Percentiles rank a stretch among this genome's conserved stretches.
These are phyloP conservation scores for Colletotrichum sp. DNA, from an alignment of 2,329 filamentous ascomycete genomes.

Conservation along the genomic window DNA sequence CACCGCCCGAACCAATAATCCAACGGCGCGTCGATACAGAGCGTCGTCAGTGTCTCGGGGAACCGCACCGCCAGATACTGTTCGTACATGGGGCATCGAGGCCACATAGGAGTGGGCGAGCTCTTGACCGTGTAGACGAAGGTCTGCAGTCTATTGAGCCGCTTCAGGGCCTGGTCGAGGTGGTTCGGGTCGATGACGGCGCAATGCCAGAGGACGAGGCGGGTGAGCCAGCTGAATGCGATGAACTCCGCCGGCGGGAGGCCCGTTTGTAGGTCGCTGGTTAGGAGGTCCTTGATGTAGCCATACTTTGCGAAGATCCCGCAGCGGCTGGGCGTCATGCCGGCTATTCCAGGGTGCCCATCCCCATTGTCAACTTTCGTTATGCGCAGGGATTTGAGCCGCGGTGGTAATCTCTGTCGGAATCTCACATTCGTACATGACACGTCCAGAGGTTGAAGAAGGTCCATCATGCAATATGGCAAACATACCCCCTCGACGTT, in stretches of 20 bases:
- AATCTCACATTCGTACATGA: accelerated
- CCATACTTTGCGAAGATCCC: neutral
- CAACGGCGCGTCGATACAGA: neutral
- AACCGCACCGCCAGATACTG: neutral
- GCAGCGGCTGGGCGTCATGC: neutral
- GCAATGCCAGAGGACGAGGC: neutral
- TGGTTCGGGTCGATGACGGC: neutral
- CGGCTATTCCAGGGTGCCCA: neutral
- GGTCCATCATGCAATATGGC: neutral
- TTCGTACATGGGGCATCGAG: too few relatives aligned
- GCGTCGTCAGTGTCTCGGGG: neutral
- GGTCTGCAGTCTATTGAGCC: accelerated
- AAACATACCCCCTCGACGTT: accelerated
- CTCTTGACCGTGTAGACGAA: neutral
- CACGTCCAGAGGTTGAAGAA: neutral
- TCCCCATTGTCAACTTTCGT: neutral
- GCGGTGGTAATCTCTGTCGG: neutral
- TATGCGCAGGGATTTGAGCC: neutral
- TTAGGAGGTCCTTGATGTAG: neutral
- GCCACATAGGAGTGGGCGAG: too few relatives aligned
- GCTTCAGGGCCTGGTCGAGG: neutral
- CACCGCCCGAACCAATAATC: neutral
- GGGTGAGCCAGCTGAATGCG: neutral
- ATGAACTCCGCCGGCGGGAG: neutral
- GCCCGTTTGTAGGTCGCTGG: neutral